Base-by-base conservation (phyloP, 176 grass and related monocot species). In the Oryza meridionalis region DNA sequence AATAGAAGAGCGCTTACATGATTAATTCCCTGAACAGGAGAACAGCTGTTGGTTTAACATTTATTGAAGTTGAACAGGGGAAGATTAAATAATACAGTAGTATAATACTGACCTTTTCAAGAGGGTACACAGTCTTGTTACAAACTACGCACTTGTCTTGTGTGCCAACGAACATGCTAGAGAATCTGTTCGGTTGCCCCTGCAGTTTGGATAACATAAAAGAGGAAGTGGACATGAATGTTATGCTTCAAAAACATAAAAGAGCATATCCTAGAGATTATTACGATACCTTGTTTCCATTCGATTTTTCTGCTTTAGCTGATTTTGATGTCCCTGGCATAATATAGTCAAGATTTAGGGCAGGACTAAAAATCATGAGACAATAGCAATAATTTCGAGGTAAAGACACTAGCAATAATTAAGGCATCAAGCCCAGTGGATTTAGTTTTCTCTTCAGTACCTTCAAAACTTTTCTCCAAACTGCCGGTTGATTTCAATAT, bases 381-480 rank as follows among this genome's bases (percentile, higher is more conserved):
- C n/a, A 62, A 21, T 32, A 76, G 9, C 9, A 70, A 47, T 2
- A 65, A 83, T 49, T 44, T 38, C 6, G 37, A 38, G 37, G 37
- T 38, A 38, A 38, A 61, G 58, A 24, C 21, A 61, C 58, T 33
- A 76, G 9, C 9, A 70, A 47, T 5, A 66, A 84, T 49, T 44
- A 76, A 33, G 24, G 35, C 21, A 89, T 84, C 9, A 22, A 44
- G 45, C 2, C 7, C 21, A 73, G 71, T 29, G 31, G 65, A 83
- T 66, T 66, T 35, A 82, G 31, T 70, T 76, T 64, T 85, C 1
- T 68, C 17, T 70, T 7, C 16, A 40, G 58, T 90, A 96, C 96
- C 97, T 99, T 99, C 97, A 88, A 99, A 99, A 88, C 97, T 99
- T 96, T 96, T 99, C 13, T 99, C 88, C 88, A 99, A 94, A 85